Evolutionary conservation across 1,139 yeast species (phyloP).

Genomic region (Candida albicans): DNA sequence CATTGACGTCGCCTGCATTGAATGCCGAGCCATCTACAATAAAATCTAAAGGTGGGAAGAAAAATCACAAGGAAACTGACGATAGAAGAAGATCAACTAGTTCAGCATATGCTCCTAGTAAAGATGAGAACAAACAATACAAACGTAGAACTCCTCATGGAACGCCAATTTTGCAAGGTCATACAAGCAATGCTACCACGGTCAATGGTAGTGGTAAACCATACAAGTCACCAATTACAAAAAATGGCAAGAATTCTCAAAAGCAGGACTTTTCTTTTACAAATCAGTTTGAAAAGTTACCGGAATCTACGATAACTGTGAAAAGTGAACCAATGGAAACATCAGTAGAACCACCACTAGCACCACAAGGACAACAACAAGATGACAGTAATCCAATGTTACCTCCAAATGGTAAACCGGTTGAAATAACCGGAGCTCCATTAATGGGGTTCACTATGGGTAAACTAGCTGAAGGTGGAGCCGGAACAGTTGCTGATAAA

Average conservation of each 20-base stretch:
- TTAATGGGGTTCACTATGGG: conserved; percentile 54
- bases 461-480: conserved; percentile 39
- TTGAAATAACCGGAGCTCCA: conserved; percentile 20
- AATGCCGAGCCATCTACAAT: conserved; percentile 38
- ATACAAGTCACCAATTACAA: not conserved
- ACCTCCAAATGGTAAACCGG: conserved; percentile 34
- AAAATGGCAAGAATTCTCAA: not conserved
- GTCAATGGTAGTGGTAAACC: conserved; percentile 1
- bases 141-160: conserved; percentile 50
- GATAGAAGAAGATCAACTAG: conserved; percentile 40
- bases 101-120: conserved; percentile 24
- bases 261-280: not conserved
- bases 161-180: conserved; percentile 43
- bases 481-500: conserved; percentile 1
- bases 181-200: conserved; percentile 16
- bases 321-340: conserved; percentile 20
- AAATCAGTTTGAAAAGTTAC: conserved; percentile 32
- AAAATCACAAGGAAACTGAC: not conserved
- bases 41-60: not conserved
- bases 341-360: conserved; percentile 36
- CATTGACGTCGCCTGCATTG: conserved; percentile 67
- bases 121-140: conserved; percentile 15
- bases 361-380: not conserved
- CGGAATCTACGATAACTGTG: conserved; percentile 30
- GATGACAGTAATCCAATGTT: conserved; percentile 30